phyloP scores from a whole-genome alignment of 108 stramenopile genomes.

The Hondaea fermentalgiana region DNA sequence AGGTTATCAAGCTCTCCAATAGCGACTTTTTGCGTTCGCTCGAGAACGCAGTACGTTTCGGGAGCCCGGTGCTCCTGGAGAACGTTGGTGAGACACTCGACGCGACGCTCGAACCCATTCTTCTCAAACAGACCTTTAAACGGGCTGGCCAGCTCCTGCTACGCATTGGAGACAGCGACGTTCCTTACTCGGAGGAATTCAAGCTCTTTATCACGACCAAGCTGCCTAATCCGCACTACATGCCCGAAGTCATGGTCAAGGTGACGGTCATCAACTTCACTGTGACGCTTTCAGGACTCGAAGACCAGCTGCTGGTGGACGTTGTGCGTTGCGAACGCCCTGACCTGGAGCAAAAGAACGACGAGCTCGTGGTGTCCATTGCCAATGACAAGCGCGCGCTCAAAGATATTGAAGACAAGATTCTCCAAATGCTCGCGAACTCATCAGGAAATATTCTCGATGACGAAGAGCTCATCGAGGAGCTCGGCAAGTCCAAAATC shows the following conservation, averaged over 20 bases:
- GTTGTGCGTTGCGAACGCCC: constrained; percentile 39
- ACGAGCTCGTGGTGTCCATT: constrained; percentile 39
- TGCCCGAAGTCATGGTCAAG: constrained; percentile 45
- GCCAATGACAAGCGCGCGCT: constrained; percentile 39
- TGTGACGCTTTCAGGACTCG: constrained; percentile 46
- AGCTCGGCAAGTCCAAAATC: constrained; percentile 28
- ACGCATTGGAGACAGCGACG: constrained; percentile 31
- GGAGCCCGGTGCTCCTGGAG: constrained; percentile 37
- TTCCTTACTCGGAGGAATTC: constrained; percentile 44
- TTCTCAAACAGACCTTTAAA: constrained; percentile 46
- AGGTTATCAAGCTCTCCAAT: constrained; percentile 34
- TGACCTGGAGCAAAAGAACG: constrained; percentile 30
- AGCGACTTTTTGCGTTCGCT: constrained; percentile 35
- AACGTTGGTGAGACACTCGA: constrained; percentile 38
- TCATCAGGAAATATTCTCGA: constrained; percentile 42
- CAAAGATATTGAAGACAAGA: constrained; percentile 37
- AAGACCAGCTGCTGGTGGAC: constrained; percentile 54
- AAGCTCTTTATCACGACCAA: constrained; percentile 38
- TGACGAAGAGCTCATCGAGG: constrained; percentile 41
- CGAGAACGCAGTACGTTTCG: constrained; percentile 36
- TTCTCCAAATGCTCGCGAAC: constrained; percentile 41
- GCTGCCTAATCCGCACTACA: constrained; percentile 44
- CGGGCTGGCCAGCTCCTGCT: constrained; percentile 17
- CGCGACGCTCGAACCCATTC: constrained; percentile 41
- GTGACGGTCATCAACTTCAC: constrained; percentile 56